Evolutionary conservation across 129 eudicot genomes (phyloP).

Genomic region (Lactuca saligna): DNA sequence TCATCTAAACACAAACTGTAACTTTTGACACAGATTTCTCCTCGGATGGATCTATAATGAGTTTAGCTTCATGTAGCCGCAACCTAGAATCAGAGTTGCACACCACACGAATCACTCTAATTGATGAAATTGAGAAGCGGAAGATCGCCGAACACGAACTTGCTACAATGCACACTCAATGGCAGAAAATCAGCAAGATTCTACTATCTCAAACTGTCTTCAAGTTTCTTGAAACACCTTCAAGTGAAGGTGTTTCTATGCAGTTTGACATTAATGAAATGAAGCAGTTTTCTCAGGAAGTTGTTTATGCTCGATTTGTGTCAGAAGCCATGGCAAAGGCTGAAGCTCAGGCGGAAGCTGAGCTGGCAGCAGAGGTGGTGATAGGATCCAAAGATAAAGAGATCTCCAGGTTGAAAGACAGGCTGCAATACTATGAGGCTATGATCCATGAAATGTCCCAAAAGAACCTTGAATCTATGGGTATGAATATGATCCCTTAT

Average conservation of each 20-base stretch:
- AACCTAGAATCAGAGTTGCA: constrained; percentile 52
- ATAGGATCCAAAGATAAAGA: constrained; percentile 62
- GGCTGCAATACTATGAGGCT: constrained; percentile 64
- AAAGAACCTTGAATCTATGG: constrained; percentile 63
- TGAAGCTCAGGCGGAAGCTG: constrained; percentile 61
- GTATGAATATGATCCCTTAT: constrained; percentile 49
- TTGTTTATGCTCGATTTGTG: constrained; percentile 50
- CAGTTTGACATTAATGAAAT: constrained; percentile 39
- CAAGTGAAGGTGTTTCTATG: constrained; percentile 27
- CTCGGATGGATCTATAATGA: constrained; percentile 55
- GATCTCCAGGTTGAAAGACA: constrained; percentile 54
- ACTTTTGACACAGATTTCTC: constrained; percentile 50
- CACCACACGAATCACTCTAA: constrained; percentile 40
- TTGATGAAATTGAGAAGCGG: constrained; percentile 74
- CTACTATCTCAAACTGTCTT: constrained; percentile 42
- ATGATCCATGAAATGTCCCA: constrained; percentile 74
- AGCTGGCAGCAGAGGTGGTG: constrained; percentile 47
- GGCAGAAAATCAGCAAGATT: constrained; percentile 45
- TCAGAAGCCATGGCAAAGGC: constrained; percentile 64
- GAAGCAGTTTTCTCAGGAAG: constrained; percentile 50
- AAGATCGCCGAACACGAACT: constrained; percentile 55
- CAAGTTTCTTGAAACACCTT: constrained; percentile 31
- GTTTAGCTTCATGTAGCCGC: constrained; percentile 35
- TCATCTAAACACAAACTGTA: neutral
- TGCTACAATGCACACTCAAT: constrained; percentile 42